Conservation (phyloP, 306 rosid genomes). For the Cercis canadensis region DNA sequence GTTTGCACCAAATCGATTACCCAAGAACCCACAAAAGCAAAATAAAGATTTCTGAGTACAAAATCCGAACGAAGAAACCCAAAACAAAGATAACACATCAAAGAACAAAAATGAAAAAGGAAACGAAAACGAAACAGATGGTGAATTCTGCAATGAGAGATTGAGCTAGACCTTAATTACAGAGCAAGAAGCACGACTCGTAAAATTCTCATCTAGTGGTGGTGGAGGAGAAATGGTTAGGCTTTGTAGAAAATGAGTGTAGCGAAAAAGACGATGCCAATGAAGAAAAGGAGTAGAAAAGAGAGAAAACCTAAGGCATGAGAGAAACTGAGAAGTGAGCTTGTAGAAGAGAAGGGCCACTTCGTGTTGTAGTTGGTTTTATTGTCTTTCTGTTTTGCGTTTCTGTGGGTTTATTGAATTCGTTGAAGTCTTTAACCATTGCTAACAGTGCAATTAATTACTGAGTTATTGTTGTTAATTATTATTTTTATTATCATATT, state of each 20-base stretch:
- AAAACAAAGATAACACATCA: conserved; percentile 23
- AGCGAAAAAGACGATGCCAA: conserved; percentile 14
- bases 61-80: conserved; percentile 29
- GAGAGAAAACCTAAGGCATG: neutral
- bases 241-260: conserved; percentile 13
- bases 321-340: conserved; percentile 28
- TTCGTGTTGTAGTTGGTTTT: neutral
- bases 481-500: neutral
- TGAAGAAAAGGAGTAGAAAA: neutral
- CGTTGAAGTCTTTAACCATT: neutral
- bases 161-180: neutral
- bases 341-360: neutral
- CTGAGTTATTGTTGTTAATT: neutral
- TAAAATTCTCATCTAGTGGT: neutral
- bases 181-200: conserved; percentile 10
- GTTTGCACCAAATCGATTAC: neutral
- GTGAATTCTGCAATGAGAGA: conserved; percentile 19
- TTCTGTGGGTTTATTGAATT: conserved; percentile 23
- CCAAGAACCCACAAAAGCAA: conserved; percentile 26
- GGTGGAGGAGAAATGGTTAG: conserved; percentile 1
- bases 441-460: neutral
- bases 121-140: neutral
- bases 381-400: neutral
- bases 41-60: conserved; percentile 15
- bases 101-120: conserved; percentile 15